Conservation (phyloP, 371 early-diverging fungal genomes). For the Mortierella sp. region DNA sequence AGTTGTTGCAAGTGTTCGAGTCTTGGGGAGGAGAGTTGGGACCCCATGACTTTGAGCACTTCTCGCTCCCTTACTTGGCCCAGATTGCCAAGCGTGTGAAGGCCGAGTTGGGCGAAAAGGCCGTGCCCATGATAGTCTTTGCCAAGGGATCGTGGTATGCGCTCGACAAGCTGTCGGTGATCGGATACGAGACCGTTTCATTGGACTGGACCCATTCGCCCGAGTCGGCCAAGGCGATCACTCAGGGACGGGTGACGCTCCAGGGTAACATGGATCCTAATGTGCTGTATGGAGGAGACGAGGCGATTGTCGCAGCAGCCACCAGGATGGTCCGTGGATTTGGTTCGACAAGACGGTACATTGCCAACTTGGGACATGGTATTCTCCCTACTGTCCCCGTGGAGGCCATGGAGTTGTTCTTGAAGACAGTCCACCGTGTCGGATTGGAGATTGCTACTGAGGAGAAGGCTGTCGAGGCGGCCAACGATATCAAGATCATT, state of each 20-base stretch:
- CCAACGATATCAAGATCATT: slow-evolving; percentile 11
- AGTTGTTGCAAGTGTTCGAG: slow-evolving; percentile 97
- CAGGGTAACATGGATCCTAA: slow-evolving; percentile 98
- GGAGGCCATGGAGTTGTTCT: slow-evolving; percentile 77
- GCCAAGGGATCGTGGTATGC: slow-evolving; percentile 94
- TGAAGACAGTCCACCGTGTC: slow-evolving; percentile 72
- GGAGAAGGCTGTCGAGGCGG: slow-evolving; percentile 16
- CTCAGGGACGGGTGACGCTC: slow-evolving; percentile 77
- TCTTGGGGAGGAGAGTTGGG: slow-evolving; percentile 96
- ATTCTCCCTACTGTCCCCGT: slow-evolving; percentile 86
- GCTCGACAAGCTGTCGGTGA: slow-evolving; percentile 74
- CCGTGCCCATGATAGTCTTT: slow-evolving; percentile 93
- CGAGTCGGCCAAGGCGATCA: slow-evolving; percentile 68
- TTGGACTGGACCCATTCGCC: slow-evolving; percentile 95
- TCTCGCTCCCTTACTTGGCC: slow-evolving; percentile 89
- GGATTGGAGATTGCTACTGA: slow-evolving; percentile 54
- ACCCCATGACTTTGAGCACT: slow-evolving; percentile 84
- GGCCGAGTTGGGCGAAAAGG: slow-evolving; percentile 60
- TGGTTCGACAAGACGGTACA: slow-evolving; percentile 78
- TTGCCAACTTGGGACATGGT: slow-evolving; percentile 98
- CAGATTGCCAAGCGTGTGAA: slow-evolving; percentile 87
- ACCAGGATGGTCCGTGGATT: slow-evolving; percentile 89
- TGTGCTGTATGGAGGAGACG: slow-evolving; percentile 81
- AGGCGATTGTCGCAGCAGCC: slow-evolving; percentile 81
- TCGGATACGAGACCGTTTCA: slow-evolving; percentile 87